Base-by-base conservation (phyloP, 306 rosid species). In the Trifolium dubium region DNA sequence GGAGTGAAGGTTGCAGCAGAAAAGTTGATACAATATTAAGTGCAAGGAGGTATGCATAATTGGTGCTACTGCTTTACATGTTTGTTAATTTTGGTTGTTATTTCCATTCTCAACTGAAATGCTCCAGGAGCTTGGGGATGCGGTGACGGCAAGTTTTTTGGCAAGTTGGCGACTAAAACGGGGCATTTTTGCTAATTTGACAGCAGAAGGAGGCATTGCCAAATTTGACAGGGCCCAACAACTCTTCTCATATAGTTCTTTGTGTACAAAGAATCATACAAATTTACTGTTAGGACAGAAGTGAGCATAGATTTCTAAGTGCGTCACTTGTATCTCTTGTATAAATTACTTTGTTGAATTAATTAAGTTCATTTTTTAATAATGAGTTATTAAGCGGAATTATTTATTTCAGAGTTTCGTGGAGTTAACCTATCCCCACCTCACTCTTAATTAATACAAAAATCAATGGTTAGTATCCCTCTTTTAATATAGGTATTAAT, bases 111-210 rank as follows among this genome's bases (percentile, higher is more conserved):
- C 58, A 37, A 59, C 73, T 82, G 19, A 77, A 77, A 76, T 55
- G 71, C 37, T 58, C 67, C 96, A 89, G 96, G 91, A 83, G 86
- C 79, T 62, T 79, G 82, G 91, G 95, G 67, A 83, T 94, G 74
- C 89, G 87, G 81, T 89, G 85, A 85, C 50, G 15, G 58, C 29
- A 12, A 49, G 86, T 83, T 23, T 23, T 23, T 23, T 23, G 15
- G 58, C 29, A 12, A 49, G 86, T 82, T 31, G 9, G 9, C 28
- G 8, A 49, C 49, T 34, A 43, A 30, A 55, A 77, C 72, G 32
- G 46, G 40, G 72, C 55, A 53, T 54, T 66, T 49, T 53, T 73
- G 77, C 73, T 29, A 56, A 62, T 67, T 71, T 53, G 75, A 80
- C 61, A 79, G 46, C 68, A 12, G 39, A 72, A 5, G 51, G 31